phyloP scores from a whole-genome alignment of 495 filamentous ascomycete species.

The Penicillium samsonianum region DNA sequence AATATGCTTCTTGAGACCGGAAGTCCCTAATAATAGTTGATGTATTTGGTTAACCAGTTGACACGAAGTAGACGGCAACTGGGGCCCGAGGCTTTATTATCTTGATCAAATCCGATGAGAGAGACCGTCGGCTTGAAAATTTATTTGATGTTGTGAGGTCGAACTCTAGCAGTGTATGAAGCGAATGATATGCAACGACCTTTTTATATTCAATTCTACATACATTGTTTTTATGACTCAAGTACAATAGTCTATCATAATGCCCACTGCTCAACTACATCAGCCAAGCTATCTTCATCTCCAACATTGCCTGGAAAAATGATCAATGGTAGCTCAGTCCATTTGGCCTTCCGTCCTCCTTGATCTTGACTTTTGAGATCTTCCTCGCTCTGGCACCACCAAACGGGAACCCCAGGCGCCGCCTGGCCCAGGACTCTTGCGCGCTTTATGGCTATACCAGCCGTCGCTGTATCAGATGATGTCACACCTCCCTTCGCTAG shows the following conservation, averaged over 20 bases:
- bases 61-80: too few relatives aligned
- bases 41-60: too few relatives aligned
- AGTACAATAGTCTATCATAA: neutral
- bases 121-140: too few relatives aligned
- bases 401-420: neutral
- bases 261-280: neutral
- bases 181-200: too few relatives aligned
- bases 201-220: too few relatives aligned
- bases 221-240: neutral
- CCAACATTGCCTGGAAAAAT: slow-evolving; percentile 2
- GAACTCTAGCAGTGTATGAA: too few relatives aligned
- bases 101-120: too few relatives aligned
- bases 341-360: neutral
- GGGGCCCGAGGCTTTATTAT: too few relatives aligned
- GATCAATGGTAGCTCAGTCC: slow-evolving; percentile 1
- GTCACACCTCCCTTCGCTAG: slow-evolving; percentile 1
- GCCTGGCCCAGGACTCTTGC: neutral
- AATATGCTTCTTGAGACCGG: too few relatives aligned
- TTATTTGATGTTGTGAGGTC: too few relatives aligned
- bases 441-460: neutral
- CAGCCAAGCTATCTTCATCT: slow-evolving; percentile 2
- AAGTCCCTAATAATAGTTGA: too few relatives aligned
- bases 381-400: slow-evolving; percentile 1
- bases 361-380: neutral
- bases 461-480: neutral